Conservation (phyloP, 1,284 basidiomycete species). For the Anthracocystis panici-leucophaei region DNA sequence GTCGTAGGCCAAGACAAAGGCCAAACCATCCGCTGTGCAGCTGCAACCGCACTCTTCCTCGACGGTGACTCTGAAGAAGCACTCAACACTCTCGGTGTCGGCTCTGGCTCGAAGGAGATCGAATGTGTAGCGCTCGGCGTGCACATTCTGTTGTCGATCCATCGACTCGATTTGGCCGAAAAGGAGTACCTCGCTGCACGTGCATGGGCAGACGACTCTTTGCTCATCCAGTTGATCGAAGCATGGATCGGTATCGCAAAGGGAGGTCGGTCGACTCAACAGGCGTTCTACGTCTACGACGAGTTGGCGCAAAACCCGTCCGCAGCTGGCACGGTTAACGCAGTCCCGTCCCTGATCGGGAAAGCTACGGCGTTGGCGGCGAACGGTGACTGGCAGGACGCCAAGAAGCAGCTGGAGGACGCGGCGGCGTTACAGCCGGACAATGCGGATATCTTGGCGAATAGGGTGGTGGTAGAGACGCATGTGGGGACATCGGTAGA, state of each 20-base stretch:
- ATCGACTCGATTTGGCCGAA: conserved; percentile 65
- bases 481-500: conserved; percentile 1
- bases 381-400: conserved; percentile 42
- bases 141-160: conserved; percentile 66
- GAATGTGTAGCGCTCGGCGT: conserved; percentile 67
- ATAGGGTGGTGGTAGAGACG: conserved; percentile 40
- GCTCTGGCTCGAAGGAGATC: conserved; percentile 51
- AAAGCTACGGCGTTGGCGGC: conserved; percentile 63
- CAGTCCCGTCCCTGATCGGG: conserved; percentile 54
- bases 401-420: conserved; percentile 49
- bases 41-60: conserved; percentile 58
- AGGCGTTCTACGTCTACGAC: conserved; percentile 69
- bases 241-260: conserved; percentile 65
- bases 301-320: conserved; percentile 65
- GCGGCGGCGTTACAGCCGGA: conserved; percentile 41
- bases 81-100: conserved; percentile 58
- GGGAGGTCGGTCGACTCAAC: conserved; percentile 65
- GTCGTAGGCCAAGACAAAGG: conserved; percentile 50
- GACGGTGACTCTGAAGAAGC: conserved; percentile 62
- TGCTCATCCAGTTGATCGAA: conserved; percentile 68
- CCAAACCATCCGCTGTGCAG: conserved; percentile 54
- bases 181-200: conserved; percentile 64
- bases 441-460: conserved; percentile 50
- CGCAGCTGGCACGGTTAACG: conserved; percentile 39
- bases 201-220: conserved; percentile 64